Conservation (phyloP, 208 protist species). For the Leishmania aethiopica region DNA sequence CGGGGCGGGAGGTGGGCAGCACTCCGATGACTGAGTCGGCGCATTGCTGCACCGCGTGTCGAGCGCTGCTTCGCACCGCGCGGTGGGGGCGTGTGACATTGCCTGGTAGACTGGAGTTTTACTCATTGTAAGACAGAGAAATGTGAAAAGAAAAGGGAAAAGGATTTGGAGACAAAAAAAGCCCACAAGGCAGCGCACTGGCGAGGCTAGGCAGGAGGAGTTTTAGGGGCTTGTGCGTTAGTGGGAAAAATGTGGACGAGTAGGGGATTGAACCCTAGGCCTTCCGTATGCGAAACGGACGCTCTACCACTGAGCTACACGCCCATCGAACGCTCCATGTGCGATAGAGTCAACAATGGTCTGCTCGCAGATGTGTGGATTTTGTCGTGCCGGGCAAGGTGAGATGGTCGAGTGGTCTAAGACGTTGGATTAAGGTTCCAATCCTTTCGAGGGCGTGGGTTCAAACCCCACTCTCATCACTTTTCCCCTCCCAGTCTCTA, state of each 20-base stretch:
- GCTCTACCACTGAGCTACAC: conserved; percentile 82
- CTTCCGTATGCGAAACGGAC: conserved; percentile 81
- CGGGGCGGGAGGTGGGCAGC: background rate
- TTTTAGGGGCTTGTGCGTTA: no score
- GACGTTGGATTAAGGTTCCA: conserved; percentile 74
- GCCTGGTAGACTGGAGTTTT: background rate
- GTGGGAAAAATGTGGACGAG: conserved; percentile 44
- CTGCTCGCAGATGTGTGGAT: conserved; percentile 50
- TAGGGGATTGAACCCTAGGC: conserved; percentile 73
- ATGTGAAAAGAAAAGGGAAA: no score
- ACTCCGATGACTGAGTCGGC: background rate
- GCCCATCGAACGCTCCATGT: conserved; percentile 35
- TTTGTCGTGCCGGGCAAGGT: conserved; percentile 40
- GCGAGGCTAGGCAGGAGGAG: no score
- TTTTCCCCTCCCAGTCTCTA: conserved; percentile 7
- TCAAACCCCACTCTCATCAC: conserved; percentile 75
- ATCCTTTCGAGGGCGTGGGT: conserved; percentile 74
- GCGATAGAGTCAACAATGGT: conserved; percentile 47
- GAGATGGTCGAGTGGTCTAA: conserved; percentile 77
- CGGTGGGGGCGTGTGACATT: background rate
- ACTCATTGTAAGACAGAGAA: background rate
- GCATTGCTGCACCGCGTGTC: background rate
- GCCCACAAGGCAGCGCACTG: no score
- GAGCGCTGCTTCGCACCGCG: no score
- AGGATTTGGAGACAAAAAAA: no score